Percentiles rank a stretch among this genome's conserved stretches.
phyloP scores from a whole-genome alignment of 257 asterid species.

The Solanum pennellii region DNA sequence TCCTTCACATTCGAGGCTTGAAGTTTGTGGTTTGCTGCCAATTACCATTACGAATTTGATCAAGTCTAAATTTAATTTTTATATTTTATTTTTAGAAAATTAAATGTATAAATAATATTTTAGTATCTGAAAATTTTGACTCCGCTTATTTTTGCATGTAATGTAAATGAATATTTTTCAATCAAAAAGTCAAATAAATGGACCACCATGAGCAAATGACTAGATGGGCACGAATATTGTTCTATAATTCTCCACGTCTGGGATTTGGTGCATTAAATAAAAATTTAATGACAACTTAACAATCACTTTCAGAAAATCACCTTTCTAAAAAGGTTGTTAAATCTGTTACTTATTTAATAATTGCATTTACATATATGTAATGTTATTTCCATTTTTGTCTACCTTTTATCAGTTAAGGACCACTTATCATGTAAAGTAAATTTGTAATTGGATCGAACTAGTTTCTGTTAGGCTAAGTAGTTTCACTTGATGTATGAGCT shows the following conservation, averaged over 20 bases:
- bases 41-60: not conserved
- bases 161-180: not conserved
- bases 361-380: not conserved
- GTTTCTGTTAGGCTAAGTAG: not conserved
- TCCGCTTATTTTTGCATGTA: not conserved
- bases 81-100: no score
- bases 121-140: no score
- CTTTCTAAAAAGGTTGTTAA: not conserved
- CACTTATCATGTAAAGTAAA: not conserved
- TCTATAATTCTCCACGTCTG: not conserved
- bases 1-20: not conserved
- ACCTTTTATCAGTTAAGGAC: not conserved
- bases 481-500: not conserved
- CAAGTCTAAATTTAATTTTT: no score
- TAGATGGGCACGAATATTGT: not conserved
- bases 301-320: not conserved
- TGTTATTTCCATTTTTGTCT: not conserved
- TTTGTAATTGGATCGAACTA: not conserved
- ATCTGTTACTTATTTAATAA: not conserved
- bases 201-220: not conserved
- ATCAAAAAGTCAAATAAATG: not conserved
- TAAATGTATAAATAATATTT: no score
- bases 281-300: not conserved
- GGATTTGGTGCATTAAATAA: not conserved
- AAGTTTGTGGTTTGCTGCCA: not conserved